Percentiles rank a stretch among this genome's conserved stretches.
These are phyloP conservation scores for Aotearoamyces nothofagi DNA, from an alignment of 2,329 filamentous ascomycete genomes.

Conservation along the genomic window DNA sequence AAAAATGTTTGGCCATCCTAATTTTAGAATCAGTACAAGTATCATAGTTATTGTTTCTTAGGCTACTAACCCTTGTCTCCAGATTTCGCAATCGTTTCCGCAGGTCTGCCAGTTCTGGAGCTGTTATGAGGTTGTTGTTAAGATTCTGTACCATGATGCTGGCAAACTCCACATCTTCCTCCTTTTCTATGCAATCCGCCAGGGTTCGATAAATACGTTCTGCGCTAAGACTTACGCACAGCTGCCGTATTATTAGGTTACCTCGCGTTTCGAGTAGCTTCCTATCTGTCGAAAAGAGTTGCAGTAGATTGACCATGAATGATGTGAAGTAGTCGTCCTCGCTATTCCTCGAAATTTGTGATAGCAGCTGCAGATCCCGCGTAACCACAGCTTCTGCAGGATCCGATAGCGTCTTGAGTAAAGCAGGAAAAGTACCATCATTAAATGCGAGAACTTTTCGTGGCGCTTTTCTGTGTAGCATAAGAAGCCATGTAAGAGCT, in stretches of 20 bases:
- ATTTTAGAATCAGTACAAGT: too few species aligned
- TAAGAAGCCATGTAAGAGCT: slow-evolving; percentile 89
- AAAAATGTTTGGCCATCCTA: slow-evolving; percentile 93
- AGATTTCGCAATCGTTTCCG: slow-evolving; percentile 81
- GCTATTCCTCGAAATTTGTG: slow-evolving; percentile 90
- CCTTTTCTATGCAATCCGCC: slow-evolving; percentile 91
- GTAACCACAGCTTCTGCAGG: slow-evolving; percentile 92
- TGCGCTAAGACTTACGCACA: slow-evolving; percentile 83
- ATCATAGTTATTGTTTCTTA: too few species aligned
- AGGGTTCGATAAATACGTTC: slow-evolving; percentile 92
- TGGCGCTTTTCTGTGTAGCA: slow-evolving; percentile 92
- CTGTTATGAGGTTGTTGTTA: slow-evolving; percentile 97
- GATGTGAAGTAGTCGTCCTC: slow-evolving; percentile 96
- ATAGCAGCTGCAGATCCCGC: slow-evolving; percentile 81
- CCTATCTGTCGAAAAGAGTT: slow-evolving; percentile 89
- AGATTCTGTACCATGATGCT: slow-evolving; percentile 99
- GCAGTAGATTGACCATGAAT: slow-evolving; percentile 93
- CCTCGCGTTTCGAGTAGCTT: slow-evolving; percentile 82
- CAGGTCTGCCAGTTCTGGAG: slow-evolving; percentile 81
- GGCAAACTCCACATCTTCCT: slow-evolving; percentile 96
- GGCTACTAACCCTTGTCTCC: slow-evolving; percentile 55
- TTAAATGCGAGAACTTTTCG: slow-evolving; percentile 90
- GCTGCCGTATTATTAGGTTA: slow-evolving; percentile 89
- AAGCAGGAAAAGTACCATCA: slow-evolving; percentile 88
- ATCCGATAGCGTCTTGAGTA: slow-evolving; percentile 92